Evolutionary conservation across 208 protist genomes (phyloP), one percentile per base, ranked within the genome.

Genomic region (Porcisia hertigi): DNA sequence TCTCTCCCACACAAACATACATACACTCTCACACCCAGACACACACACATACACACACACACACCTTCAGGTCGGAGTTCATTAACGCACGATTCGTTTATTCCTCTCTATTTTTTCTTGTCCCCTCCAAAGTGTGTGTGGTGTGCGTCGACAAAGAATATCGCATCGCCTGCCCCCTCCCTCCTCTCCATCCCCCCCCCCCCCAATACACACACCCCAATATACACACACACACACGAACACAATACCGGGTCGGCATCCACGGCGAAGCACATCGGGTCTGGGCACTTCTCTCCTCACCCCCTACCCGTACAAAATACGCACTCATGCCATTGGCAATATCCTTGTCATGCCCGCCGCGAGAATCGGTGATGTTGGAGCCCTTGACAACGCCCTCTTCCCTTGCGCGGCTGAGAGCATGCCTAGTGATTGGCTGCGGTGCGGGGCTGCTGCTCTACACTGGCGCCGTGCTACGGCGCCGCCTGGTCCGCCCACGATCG

Each of bases 361-460:
- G 34, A 63, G 58, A 34, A 36, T 41, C 58, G 12, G 3, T 63
- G 58, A 39, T 63, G 58, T 63, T 25, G 41, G 18, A 23, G 20
- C 36, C 66, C 47, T 20, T 23, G 39, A 23, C 43, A 6, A 14
- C 43, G 9, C 7, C 65, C 25, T 30, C 65, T 16, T 36, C 23
- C 25, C 30, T n/a, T 9, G 39, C 66, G 1, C 53, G 69, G 4
- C 30, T 72, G 3, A 9, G 20, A 11, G 14, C 69, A 43, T 72
- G 6, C 23, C 53, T 72, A 23, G 53, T 30, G 3, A 43, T 79
- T 14, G 69, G 73, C 43, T 65, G 79, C 45, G 73, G 71, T 1
- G 65, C 34, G 16, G 72, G 77, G 58, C 64, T 75, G 14, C 49
- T 72, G 6, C 34, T 77, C 54, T 82, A 65, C 72, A 72, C 72